Percentiles rank a stretch among this genome's conserved stretches.
These are phyloP conservation scores for Acephala macrosclerotiorum DNA, from an alignment of 2,329 filamentous ascomycete species.

Conservation along the genomic window DNA sequence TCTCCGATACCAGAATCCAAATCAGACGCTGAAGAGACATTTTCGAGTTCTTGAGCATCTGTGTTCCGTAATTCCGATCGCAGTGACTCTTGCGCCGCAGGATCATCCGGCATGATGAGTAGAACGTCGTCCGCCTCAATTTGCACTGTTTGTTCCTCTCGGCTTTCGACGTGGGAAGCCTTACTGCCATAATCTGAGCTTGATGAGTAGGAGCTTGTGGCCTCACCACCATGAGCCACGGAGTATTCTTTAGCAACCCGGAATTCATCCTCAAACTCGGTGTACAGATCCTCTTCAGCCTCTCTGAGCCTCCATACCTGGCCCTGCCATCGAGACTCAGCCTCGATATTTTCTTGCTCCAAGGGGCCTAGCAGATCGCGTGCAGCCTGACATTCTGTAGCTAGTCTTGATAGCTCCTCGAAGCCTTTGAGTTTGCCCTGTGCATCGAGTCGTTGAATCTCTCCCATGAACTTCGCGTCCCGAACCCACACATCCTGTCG, in stretches of 20 bases:
- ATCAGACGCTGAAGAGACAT: not conserved
- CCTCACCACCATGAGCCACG: conserved; percentile 12
- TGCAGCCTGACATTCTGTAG: conserved; percentile 32
- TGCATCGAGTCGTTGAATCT: conserved; percentile 33
- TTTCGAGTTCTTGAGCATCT: not conserved
- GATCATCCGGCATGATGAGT: not conserved
- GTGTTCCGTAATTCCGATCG: not conserved
- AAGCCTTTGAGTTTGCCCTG: conserved; percentile 26
- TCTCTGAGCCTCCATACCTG: conserved; percentile 32
- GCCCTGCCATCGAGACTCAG: conserved; percentile 32
- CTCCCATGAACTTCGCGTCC: conserved; percentile 38
- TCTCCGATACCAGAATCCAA: conserved; percentile 29
- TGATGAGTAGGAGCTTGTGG: conserved; percentile 24
- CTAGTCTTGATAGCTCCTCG: conserved; percentile 25
- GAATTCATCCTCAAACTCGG: conserved; percentile 31
- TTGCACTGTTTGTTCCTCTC: not conserved
- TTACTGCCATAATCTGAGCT: conserved; percentile 16
- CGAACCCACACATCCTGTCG: conserved; percentile 30
- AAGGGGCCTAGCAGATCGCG: conserved; percentile 36
- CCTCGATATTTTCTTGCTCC: conserved; percentile 35
- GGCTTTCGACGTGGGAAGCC: not conserved
- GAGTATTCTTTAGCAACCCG: conserved; percentile 20
- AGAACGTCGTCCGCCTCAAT: not conserved
- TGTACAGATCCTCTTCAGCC: conserved; percentile 28
- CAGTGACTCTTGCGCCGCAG: not conserved